phyloP scores from a whole-genome alignment of 2,329 filamentous ascomycete genomes.

The Aspergillus sp. region DNA sequence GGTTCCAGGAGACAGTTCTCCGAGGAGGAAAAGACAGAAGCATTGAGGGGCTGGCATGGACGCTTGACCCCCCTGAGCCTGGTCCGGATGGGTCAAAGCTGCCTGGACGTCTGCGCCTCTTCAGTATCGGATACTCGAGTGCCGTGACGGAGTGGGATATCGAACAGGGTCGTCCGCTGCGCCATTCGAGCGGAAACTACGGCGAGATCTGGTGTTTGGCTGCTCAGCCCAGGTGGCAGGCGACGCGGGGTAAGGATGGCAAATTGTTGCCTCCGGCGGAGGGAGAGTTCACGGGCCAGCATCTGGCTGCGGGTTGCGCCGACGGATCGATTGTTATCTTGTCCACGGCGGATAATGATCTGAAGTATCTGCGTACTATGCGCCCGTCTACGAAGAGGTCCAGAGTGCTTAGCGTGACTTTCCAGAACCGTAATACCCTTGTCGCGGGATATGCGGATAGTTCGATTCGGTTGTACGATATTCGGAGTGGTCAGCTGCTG shows the following conservation, averaged over 20 bases:
- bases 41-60: constrained; percentile 90
- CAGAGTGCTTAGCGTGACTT: constrained; percentile 86
- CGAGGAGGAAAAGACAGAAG: constrained; percentile 80
- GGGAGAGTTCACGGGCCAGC: constrained; percentile 52
- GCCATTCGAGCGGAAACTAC: constrained; percentile 86
- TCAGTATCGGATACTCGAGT: constrained; percentile 93
- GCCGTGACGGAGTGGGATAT: constrained; percentile 96
- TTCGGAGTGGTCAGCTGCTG: constrained; percentile 72
- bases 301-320: constrained; percentile 84
- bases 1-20: constrained; percentile 88
- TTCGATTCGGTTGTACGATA: constrained; percentile 88
- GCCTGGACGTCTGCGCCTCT: constrained; percentile 77
- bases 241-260: constrained; percentile 40
- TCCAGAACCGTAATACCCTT: constrained; percentile 79
- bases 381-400: constrained; percentile 80
- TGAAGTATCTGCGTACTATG: constrained; percentile 77
- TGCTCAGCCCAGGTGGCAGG: constrained; percentile 68
- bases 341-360: constrained; percentile 79
- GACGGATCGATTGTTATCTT: constrained; percentile 88
- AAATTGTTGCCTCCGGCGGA: constrained; percentile 37
- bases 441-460: constrained; percentile 96
- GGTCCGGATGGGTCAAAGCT: constrained; percentile 57
- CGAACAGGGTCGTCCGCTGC: constrained; percentile 71
- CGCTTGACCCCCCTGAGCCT: constrained; percentile 76
- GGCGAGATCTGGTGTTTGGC: constrained; percentile 97